Evolutionary conservation across 305 asterid species (phyloP), one percentile per base, ranked within the genome.

Genomic region (Petunia hybrid): DNA sequence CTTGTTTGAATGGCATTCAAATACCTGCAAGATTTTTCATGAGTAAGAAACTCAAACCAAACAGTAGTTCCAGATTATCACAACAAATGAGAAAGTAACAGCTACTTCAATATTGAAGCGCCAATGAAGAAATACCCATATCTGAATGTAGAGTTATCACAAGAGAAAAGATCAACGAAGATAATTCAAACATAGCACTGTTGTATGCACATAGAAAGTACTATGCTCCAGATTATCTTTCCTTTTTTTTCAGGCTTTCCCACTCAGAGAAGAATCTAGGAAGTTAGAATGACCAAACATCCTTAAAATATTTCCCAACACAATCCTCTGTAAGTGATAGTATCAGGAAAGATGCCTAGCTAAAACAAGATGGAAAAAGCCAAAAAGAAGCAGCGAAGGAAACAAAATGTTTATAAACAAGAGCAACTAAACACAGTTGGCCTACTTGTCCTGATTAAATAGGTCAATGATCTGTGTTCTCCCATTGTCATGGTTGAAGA

Each of bases 401-500:
- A 48, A 53, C 14, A 14, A 79, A 69, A 3, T 36, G 64, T 57
- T 7, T 38, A 56, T n/a, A 77, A 77, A 74, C 46, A 36, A 10
- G 73, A 7, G 43, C 6, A 63, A 45, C 68, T 14, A 65, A 80
- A 66, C 6, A 35, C 40, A n/a, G 70, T 46, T 2, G 35, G 36
- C 92, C 78, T 94, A 94, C 99, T 92, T 97, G 92, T 97, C 99
- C 92, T 94, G 98, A 82, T 93, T 94, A 85, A 94, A 97, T 88
- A 94, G 89, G 85, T 97, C 99, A n/a, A 94, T 94, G 82, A 97
- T 93, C 84, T 82, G 96, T 42, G 97, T 94, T 83, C 97, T 93
- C 70, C 99, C 99, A 84, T 97, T 97, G 69, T 97, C 99, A 86
- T 97, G 98, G 93, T 97, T 97, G 84, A 97, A 97, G 94, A 97